Evolutionary conservation across 2,329 filamentous ascomycete genomes (phyloP), one percentile per base, ranked within the genome.

Genomic region (Cladosporium sp.): DNA sequence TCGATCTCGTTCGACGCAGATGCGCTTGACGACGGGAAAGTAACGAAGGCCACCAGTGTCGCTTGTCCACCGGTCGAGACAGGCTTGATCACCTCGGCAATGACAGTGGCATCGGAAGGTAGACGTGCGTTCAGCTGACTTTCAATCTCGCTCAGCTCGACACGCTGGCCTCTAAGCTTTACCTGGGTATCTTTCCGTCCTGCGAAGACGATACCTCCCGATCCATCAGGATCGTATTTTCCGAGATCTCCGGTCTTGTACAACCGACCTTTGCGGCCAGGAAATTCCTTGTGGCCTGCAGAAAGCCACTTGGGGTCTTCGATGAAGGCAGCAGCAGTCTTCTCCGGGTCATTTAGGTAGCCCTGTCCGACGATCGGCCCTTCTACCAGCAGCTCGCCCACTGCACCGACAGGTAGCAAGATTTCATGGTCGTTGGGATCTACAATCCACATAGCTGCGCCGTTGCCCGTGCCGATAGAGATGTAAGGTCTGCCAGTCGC

Each of bases 141-240:
- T 60, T 72, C 78, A 47, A 75, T 75, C 60, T 74, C 76, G 9
- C 69, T 74, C 43, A 83, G 71, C 65, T 83, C 86, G 45, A 85
- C 77, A 49, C 83, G 71, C 55, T 80, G 83, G 20, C 86, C 86
- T 9, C 76, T 73, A 22, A 86, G 68, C 66, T 88, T 87, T 49
- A 85, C 78, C 62, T 84, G 83, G n/a, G 77, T 77, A 18, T 50
- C 49, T 18, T 58, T 53, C 42, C 84, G 74, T 13, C 82, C 82
- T 33, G 83, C 70, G 53, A 80, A 83, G 7, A 75, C 65, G 33
- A 84, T 73, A 6, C 45, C 45, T 35, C 45, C 45, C n/a, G 62
- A 61, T 1, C 76, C 75, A 43, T 82, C 75, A 8, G 67, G 62
- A 38, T 78, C 71, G 49, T 82, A 80, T 20, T 69, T 71, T 1